Evolutionary conservation across 257 asterid genomes (phyloP).

Genomic region (Salvia splendens): DNA sequence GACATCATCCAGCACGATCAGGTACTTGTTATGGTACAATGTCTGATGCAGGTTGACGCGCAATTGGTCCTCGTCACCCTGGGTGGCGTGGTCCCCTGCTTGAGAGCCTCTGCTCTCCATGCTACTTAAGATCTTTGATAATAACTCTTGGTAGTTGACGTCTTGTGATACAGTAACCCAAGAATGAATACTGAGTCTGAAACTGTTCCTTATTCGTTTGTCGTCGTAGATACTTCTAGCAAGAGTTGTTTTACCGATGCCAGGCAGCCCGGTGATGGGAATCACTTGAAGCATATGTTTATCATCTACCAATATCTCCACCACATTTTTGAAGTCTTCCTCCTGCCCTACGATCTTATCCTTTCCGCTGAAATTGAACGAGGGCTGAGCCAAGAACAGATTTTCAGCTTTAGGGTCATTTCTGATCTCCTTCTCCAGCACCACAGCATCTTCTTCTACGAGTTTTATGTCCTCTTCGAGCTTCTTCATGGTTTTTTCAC

Average conservation of each 20-base stretch:
- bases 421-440: neutral
- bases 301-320: neutral
- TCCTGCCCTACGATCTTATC: conserved; percentile 16
- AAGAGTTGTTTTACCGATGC: conserved; percentile 11
- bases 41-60: neutral
- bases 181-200: conserved; percentile 11
- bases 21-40: neutral
- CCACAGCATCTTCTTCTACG: neutral
- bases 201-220: neutral
- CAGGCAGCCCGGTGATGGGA: conserved; percentile 24
- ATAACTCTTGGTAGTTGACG: neutral
- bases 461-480: neutral
- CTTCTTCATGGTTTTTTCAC: neutral
- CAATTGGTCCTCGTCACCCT: neutral
- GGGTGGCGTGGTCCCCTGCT: conserved; percentile 6
- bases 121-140: neutral
- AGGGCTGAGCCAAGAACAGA: neutral
- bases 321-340: neutral
- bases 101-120: conserved; percentile 15
- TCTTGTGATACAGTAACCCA: conserved; percentile 17
- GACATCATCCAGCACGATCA: neutral
- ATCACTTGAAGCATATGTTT: neutral
- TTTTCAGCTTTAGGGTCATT: neutral
- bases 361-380: neutral
- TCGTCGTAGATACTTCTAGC: neutral